These are phyloP conservation scores for Axilococcus clingmanii DNA, from an alignment of 139 green algal species.

Conservation along the genomic window DNA sequence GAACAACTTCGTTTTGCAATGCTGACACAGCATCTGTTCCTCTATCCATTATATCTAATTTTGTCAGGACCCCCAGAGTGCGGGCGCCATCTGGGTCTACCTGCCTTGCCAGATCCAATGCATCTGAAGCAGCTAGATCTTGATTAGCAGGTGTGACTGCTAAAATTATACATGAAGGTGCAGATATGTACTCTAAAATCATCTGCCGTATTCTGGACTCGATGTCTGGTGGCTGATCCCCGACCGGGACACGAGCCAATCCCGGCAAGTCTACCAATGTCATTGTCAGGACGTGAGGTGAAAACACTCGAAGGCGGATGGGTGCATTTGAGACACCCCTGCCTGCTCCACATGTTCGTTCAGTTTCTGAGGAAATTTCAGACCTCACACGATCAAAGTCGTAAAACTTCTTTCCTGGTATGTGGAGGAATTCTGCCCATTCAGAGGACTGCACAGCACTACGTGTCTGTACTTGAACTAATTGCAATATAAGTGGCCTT, in stretches of 20 bases:
- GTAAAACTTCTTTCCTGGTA: constrained; percentile 70
- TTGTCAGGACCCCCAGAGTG: constrained; percentile 82
- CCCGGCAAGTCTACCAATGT: constrained; percentile 96
- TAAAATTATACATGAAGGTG: constrained; percentile 82
- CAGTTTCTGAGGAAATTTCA: constrained; percentile 91
- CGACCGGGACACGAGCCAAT: constrained; percentile 93
- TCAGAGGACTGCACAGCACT: constrained; percentile 39
- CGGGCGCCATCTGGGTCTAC: constrained; percentile 66
- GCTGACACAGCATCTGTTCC: constrained; percentile 79
- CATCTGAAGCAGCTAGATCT: constrained; percentile 90
- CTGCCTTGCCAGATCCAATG: constrained; percentile 80
- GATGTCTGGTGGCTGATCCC: constrained; percentile 94
- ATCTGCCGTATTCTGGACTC: constrained; percentile 78
- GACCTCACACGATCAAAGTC: constrained; percentile 82
- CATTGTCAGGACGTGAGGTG: constrained; percentile 92
- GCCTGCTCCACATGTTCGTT: constrained; percentile 70
- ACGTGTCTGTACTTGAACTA: constrained; percentile 43
- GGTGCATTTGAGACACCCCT: constrained; percentile 92
- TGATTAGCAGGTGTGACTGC: constrained; percentile 93
- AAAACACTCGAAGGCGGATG: constrained; percentile 91
- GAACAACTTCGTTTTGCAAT: constrained; percentile 78
- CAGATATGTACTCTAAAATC: constrained; percentile 79
- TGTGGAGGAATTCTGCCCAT: constrained; percentile 95
- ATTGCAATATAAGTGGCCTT: constrained; percentile 81
- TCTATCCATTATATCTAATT: constrained; percentile 98